phyloP scores from a whole-genome alignment of 352 stramenopile genomes.

The Globisporangium heterothallicum region DNA sequence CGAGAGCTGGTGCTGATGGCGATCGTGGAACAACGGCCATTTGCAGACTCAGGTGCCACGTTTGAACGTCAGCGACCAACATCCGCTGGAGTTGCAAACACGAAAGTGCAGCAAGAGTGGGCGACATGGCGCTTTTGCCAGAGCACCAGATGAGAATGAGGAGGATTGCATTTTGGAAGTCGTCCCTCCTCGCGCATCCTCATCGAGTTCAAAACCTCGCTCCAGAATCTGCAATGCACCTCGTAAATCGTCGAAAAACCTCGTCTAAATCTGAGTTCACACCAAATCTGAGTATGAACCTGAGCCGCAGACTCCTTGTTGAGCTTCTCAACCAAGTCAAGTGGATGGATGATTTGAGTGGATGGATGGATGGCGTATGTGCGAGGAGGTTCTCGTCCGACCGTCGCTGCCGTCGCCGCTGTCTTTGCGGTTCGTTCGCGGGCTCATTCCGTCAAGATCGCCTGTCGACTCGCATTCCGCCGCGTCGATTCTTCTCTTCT shows the following conservation, averaged over 20 bases:
- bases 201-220: neutral
- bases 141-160: neutral
- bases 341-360: neutral
- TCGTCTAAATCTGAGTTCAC: slow-evolving; percentile 1
- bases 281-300: slow-evolving; percentile 5
- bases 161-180: no score
- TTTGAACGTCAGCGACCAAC: slow-evolving; percentile 9
- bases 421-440: neutral
- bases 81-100: neutral
- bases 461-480: neutral
- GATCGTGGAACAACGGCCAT: slow-evolving; percentile 3
- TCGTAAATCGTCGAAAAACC: neutral
- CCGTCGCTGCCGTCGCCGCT: neutral
- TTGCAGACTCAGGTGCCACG: slow-evolving; percentile 10
- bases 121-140: neutral
- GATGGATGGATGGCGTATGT: slow-evolving; percentile 15
- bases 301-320: slow-evolving; percentile 1
- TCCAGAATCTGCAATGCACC: neutral
- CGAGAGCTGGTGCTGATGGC: no score
- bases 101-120: neutral
- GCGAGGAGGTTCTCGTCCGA: slow-evolving; percentile 1
- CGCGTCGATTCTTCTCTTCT: neutral
- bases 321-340: neutral
- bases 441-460: slow-evolving; percentile 12
- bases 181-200: neutral